A percentile compares a stretch with the other conserved stretches of the same genome.
Evolutionary conservation across 2,329 filamentous ascomycete species (phyloP).

Genomic region (Venturia oleaginea): DNA sequence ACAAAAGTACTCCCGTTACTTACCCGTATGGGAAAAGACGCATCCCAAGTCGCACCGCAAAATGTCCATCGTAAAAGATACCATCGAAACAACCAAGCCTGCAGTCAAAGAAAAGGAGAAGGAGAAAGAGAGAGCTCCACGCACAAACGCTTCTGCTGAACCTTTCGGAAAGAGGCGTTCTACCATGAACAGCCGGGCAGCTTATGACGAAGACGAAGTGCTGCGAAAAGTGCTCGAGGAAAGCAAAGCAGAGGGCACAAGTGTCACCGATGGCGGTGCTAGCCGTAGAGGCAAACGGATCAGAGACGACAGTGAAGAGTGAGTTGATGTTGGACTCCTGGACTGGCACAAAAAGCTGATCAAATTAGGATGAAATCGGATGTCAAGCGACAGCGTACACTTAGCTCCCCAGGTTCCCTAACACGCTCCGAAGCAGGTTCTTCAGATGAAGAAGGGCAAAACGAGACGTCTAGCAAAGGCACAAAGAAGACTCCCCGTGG

Average conservation of each 20-base stretch:
- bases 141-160: slow-evolving; percentile 35
- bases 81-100: slow-evolving; percentile 45
- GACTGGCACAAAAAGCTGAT: neutral
- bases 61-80: slow-evolving; percentile 56
- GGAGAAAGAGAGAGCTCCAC: slow-evolving; percentile 38
- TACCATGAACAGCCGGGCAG: slow-evolving; percentile 95
- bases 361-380: slow-evolving; percentile 24
- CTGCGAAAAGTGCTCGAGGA: slow-evolving; percentile 85
- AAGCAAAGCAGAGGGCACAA: slow-evolving; percentile 70
- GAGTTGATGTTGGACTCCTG: slow-evolving; percentile 34
- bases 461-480: slow-evolving; percentile 35
- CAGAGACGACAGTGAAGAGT: slow-evolving; percentile 92
- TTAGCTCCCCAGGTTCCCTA: slow-evolving; percentile 56
- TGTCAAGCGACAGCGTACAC: slow-evolving; percentile 75
- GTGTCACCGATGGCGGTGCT: slow-evolving; percentile 41
- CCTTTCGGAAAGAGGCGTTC: slow-evolving; percentile 74
- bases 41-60: slow-evolving; percentile 50
- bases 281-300: slow-evolving; percentile 68
- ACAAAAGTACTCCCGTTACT: slow-evolving; percentile 53
- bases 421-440: slow-evolving; percentile 36
- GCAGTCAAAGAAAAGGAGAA: slow-evolving; percentile 43
- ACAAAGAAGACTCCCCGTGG: slow-evolving; percentile 34
- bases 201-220: slow-evolving; percentile 90
- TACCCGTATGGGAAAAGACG: slow-evolving; percentile 47
- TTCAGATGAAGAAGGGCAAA: slow-evolving; percentile 54